These are phyloP conservation scores for Capsicum pubescens DNA, from an alignment of 257 asterid genomes.

Conservation along the genomic window DNA sequence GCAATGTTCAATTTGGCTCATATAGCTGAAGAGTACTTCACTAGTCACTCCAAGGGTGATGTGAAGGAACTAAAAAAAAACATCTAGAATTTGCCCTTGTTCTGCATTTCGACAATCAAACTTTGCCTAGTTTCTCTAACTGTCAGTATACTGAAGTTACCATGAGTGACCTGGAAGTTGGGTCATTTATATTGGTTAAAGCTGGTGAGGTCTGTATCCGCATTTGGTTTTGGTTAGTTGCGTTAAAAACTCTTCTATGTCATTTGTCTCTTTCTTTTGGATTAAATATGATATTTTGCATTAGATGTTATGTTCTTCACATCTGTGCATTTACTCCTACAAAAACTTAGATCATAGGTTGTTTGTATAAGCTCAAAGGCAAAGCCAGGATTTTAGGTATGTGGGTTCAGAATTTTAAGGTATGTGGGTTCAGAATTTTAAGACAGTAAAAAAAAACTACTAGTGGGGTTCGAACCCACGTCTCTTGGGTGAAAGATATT, in stretches of 20 bases:
- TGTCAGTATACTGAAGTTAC: slow-evolving; percentile 72
- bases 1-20: slow-evolving; percentile 98
- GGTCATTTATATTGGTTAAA: slow-evolving; percentile 89
- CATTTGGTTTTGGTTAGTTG: slow-evolving; percentile 25
- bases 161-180: slow-evolving; percentile 75
- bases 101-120: slow-evolving; percentile 38
- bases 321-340: background rate
- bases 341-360: slow-evolving; percentile 3
- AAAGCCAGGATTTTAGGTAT: too few relatives aligned
- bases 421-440: too few relatives aligned
- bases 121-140: slow-evolving; percentile 64
- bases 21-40: slow-evolving; percentile 97
- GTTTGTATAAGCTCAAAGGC: background rate
- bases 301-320: background rate
- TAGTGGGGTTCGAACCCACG: too few relatives aligned
- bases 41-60: slow-evolving; percentile 82
- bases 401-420: too few relatives aligned
- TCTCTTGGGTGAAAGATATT: too few relatives aligned
- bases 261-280: background rate
- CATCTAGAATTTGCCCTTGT: slow-evolving; percentile 81
- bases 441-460: too few relatives aligned
- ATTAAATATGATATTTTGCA: background rate
- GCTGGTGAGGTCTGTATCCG: slow-evolving; percentile 98
- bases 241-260: background rate
- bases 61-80: slow-evolving; percentile 90